Evolutionary conservation across 1,284 basidiomycete genomes (phyloP).

Genomic region (Microbotryomycetes sp.): DNA sequence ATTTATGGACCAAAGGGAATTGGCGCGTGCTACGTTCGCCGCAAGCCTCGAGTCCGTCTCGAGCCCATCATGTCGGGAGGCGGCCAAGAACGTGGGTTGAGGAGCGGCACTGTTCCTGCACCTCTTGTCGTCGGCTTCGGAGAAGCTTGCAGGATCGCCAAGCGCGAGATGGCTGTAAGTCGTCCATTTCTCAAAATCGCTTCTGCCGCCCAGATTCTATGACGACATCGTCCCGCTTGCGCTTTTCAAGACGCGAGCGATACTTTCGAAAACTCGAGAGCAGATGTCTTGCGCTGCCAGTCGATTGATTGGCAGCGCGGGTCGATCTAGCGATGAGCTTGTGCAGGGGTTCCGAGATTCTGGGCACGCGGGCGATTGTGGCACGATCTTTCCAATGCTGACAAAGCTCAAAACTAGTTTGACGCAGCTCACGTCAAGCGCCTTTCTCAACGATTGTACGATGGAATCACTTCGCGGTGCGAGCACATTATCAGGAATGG

Average conservation of each 20-base stretch:
- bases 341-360: conserved; percentile 77
- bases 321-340: conserved; percentile 11
- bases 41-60: conserved; percentile 84
- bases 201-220: conserved; percentile 50
- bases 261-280: conserved; percentile 12
- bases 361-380: background rate
- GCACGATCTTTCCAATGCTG: conserved; percentile 31
- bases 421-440: conserved; percentile 72
- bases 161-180: conserved; percentile 85
- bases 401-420: conserved; percentile 48
- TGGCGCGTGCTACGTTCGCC: conserved; percentile 87
- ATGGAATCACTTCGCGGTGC: conserved; percentile 72
- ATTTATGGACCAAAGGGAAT: conserved; percentile 97
- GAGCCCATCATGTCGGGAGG: conserved; percentile 95
- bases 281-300: background rate
- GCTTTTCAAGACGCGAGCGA: conserved; percentile 1
- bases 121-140: conserved; percentile 86
- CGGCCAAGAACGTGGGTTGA: conserved; percentile 91
- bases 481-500: conserved; percentile 92
- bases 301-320: background rate
- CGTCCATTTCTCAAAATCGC: conserved; percentile 1
- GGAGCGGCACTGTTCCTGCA: conserved; percentile 90
- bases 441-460: conserved; percentile 74
- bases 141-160: conserved; percentile 87
- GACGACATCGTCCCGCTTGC: conserved; percentile 35